Evolutionary conservation across 768 basidiomycete species (phyloP).

Genomic region (Lanmaoa rubissima): DNA sequence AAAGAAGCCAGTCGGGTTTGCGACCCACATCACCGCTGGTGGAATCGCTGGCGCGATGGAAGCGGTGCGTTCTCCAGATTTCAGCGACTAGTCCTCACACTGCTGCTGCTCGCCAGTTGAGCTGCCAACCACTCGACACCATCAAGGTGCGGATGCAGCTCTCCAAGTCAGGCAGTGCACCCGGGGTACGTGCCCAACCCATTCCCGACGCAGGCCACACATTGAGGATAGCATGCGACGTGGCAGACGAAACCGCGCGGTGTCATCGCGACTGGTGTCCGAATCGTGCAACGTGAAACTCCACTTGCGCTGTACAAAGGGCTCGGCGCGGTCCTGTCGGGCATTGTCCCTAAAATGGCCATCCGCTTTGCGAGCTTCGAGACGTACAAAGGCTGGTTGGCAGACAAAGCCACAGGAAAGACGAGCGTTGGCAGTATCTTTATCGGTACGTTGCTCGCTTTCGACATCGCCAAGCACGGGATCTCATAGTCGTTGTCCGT

Average conservation of each 20-base stretch:
- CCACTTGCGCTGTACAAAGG: conserved; percentile 97
- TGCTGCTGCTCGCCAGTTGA: conserved; percentile 43
- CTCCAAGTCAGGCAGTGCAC: conserved; percentile 68
- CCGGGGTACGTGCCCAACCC: conserved; percentile 66
- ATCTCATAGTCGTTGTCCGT: conserved; percentile 2
- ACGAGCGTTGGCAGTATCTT: conserved; percentile 82
- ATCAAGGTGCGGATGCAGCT: conserved; percentile 99
- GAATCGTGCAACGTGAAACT: conserved; percentile 88
- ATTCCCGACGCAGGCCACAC: not conserved
- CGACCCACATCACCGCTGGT: conserved; percentile 90
- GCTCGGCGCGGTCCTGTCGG: conserved; percentile 91
- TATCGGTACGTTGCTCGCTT: conserved; percentile 55
- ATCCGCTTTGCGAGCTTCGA: conserved; percentile 99
- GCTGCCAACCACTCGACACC: conserved; percentile 93
- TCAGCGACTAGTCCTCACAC: conserved; percentile 1
- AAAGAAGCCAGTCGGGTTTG: conserved; percentile 80
- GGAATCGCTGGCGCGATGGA: conserved; percentile 93
- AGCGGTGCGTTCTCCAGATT: conserved; percentile 52
- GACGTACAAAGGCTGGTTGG: conserved; percentile 82
- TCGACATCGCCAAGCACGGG: not conserved
- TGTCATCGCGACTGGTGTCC: conserved; percentile 85
- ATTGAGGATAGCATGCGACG: not conserved
- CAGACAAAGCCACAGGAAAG: conserved; percentile 73
- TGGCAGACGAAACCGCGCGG: conserved; percentile 87
- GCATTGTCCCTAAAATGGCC: conserved; percentile 99